phyloP scores from a whole-genome alignment of 768 basidiomycete species.

The Pleurotus platypus region DNA sequence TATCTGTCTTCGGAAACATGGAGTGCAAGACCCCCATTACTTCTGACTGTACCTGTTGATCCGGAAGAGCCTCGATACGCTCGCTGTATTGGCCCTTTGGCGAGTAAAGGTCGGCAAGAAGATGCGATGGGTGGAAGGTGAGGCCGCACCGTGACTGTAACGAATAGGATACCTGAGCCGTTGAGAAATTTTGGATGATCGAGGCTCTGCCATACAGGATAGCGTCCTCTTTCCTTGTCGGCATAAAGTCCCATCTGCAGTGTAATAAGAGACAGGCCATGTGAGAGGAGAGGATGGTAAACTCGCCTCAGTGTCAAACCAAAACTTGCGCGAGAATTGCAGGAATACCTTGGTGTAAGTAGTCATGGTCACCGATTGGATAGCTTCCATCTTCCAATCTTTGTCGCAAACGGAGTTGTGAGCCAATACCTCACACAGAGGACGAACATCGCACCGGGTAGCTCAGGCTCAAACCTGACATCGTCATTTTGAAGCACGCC shows the following conservation, averaged over 20 bases:
- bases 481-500: slow-evolving; percentile 68
- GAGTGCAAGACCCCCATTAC: slow-evolving; percentile 48
- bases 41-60: slow-evolving; percentile 44
- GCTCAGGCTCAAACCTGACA: slow-evolving; percentile 47
- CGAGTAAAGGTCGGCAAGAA: not conserved
- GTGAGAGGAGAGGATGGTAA: not conserved
- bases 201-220: slow-evolving; percentile 66
- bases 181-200: slow-evolving; percentile 57
- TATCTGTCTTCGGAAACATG: slow-evolving; percentile 54
- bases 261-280: not conserved
- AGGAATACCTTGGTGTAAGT: slow-evolving; percentile 70
- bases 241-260: slow-evolving; percentile 54
- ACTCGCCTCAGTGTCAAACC: slow-evolving; percentile 36
- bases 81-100: slow-evolving; percentile 58
- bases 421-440: not conserved
- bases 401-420: slow-evolving; percentile 3
- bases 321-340: slow-evolving; percentile 60
- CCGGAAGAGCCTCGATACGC: slow-evolving; percentile 51
- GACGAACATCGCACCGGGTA: slow-evolving; percentile 34
- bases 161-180: slow-evolving; percentile 55
- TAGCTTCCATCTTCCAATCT: slow-evolving; percentile 59
- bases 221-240: slow-evolving; percentile 52
- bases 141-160: slow-evolving; percentile 40
- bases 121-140: not conserved
- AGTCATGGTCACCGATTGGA: slow-evolving; percentile 60